Percentiles rank a stretch among this genome's conserved stretches.
phyloP scores from a whole-genome alignment of 2,329 filamentous ascomycete genomes.

The Fusarium sp. region DNA sequence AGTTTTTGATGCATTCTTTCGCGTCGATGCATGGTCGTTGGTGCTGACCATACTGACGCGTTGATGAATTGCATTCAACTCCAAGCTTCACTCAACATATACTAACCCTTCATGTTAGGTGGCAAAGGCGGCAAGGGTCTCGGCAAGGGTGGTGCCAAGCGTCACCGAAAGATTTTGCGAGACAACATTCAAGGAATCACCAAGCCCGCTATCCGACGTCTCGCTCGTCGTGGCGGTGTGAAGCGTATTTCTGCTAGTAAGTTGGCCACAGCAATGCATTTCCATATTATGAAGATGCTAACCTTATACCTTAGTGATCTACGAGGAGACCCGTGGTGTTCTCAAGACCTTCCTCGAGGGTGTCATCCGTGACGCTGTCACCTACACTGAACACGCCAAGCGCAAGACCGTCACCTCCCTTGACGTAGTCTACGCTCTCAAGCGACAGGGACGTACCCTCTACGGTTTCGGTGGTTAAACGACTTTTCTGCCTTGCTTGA shows the following conservation, averaged over 20 bases:
- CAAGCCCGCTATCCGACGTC: conserved; percentile 98
- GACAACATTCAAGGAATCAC: conserved; percentile 99
- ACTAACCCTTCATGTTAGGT: conserved; percentile 68
- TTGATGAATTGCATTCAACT: background rate
- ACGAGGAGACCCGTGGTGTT: conserved; percentile 81
- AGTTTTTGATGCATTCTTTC: conserved; percentile 4
- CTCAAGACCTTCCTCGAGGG: conserved; percentile 82
- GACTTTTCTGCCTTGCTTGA: background rate
- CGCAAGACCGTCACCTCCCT: conserved; percentile 81
- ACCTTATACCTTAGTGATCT: conserved; percentile 65
- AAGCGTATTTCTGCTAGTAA: conserved; percentile 98
- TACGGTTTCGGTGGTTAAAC: conserved; percentile 90
- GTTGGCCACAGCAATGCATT: conserved; percentile 46
- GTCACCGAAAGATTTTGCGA: conserved; percentile 98
- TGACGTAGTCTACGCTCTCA: conserved; percentile 74
- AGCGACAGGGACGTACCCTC: conserved; percentile 78
- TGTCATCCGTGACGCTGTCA: conserved; percentile 80
- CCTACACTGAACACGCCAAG: conserved; percentile 84
- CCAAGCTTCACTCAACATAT: conserved; percentile 29
- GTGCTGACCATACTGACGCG: background rate
- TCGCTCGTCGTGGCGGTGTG: conserved; percentile 98
- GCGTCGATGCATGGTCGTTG: background rate
- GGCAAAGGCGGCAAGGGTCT: conserved; percentile 98
- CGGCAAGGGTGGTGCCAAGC: conserved; percentile 98
- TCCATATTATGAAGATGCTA: background rate